Base-by-base conservation (phyloP, 2,329 filamentous ascomycete genomes). In the Pseudocercospora crystallina region DNA sequence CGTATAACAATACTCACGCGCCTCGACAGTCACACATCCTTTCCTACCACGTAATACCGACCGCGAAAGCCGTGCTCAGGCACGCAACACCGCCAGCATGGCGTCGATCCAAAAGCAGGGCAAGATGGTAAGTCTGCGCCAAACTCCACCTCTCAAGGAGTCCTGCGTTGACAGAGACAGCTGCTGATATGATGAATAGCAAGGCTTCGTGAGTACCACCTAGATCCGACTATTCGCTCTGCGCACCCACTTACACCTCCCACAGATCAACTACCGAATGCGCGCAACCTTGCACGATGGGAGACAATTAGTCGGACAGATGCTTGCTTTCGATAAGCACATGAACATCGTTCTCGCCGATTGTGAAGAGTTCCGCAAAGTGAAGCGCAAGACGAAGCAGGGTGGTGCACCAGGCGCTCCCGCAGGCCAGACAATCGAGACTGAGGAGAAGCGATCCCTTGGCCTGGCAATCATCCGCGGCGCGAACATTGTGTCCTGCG, bases 261-360 rank as follows among this genome's bases (percentile, higher is more conserved):
- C 38, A 15, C 59, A 97, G 94, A 95, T 99, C 81, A 97, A 99
- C 79, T 97, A 95, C 80, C 90, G 92, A 75, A 97, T 99, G 91
- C 87, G 92, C 70, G 87, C 96, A 60, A 97, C 91, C 49, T 81
- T 99, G 71, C 90, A 89, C 69, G 94, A 99, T 76, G 90, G 90
- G 60, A 86, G 94, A 68, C 90, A 96, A 73, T 95, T 99, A 85
- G 91, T 90, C 35, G 94, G 91, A 56, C 90, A 97, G 73, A 96
- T 99, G 89, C 83, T 99, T 62, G 94, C 94, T 47, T 99, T 97
- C 68, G 94, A 99, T 74, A 97, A 97, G 90, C 94, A 99, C 75
- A 99, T 99, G 94, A 99, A 99, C 73, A 83, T 99, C 60, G 94
- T 99, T 56, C 87, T 99, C 57, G 94, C 92, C 74, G 94, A 99